Percentiles rank a stretch among this genome's conserved stretches.
phyloP scores from a whole-genome alignment of 495 filamentous ascomycete species.

The Aspergillus saccharolyticus region DNA sequence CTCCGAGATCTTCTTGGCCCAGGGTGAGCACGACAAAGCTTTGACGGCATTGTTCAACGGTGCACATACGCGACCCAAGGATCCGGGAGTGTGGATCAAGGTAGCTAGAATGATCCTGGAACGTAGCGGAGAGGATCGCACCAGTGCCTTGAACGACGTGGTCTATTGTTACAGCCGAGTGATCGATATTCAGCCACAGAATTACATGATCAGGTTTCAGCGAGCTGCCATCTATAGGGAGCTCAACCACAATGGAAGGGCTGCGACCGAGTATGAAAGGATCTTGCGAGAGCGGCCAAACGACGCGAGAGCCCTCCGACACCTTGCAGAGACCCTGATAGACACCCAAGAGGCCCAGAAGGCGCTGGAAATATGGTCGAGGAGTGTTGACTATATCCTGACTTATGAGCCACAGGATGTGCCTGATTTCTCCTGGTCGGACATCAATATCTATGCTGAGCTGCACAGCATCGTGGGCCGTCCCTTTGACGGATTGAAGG shows the following conservation, averaged over 20 bases:
- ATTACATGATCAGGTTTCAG: constrained; percentile 55
- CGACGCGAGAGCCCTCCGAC: constrained; percentile 55
- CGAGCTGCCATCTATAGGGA: constrained; percentile 56
- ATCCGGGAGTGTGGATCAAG: constrained; percentile 62
- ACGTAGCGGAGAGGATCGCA: constrained; percentile 48
- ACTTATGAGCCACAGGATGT: constrained; percentile 42
- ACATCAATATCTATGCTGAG: constrained; percentile 79
- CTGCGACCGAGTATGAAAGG: constrained; percentile 57
- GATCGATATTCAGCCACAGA: constrained; percentile 53
- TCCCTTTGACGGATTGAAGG: constrained; percentile 57
- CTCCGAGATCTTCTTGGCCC: constrained; percentile 64
- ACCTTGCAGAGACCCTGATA: constrained; percentile 60
- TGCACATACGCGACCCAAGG: constrained; percentile 64
- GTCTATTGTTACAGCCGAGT: constrained; percentile 67
- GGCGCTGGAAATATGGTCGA: constrained; percentile 57
- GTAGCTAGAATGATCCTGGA: constrained; percentile 64
- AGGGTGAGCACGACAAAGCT: constrained; percentile 62
- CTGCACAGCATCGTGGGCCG: constrained; percentile 60
- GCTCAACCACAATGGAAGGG: constrained; percentile 50
- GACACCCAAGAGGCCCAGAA: constrained; percentile 51
- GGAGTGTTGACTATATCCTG: constrained; percentile 53
- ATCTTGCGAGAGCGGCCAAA: constrained; percentile 55
- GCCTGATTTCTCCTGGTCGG: constrained; percentile 68
- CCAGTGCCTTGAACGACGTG: constrained; percentile 49
- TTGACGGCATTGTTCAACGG: constrained; percentile 64